Evolutionary conservation across 108 stramenopile species (phyloP).

Genomic region (Phaeodactylum tricornutum): DNA sequence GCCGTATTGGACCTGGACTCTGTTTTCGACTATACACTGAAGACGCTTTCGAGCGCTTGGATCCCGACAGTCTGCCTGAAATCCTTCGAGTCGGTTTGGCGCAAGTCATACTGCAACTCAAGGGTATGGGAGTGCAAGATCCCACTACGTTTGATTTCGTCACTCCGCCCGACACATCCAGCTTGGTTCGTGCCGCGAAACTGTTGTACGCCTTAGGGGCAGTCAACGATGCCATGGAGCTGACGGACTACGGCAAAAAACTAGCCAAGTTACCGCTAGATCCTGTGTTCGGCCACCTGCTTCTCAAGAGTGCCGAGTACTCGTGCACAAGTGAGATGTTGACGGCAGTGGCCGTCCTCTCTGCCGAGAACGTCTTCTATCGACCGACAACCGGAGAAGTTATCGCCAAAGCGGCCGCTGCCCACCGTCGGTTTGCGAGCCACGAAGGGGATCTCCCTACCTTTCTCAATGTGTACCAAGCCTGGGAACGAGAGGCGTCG

Average conservation of each 20-base stretch:
- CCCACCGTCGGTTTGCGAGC: conserved; percentile 64
- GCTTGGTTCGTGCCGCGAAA: conserved; percentile 50
- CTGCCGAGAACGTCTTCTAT: conserved; percentile 91
- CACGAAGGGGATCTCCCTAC: conserved; percentile 95
- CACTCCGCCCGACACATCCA: conserved; percentile 42
- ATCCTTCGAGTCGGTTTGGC: conserved; percentile 80
- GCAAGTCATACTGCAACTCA: conserved; percentile 84
- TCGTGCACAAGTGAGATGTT: conserved; percentile 86
- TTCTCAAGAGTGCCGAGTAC: conserved; percentile 52
- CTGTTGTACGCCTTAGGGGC: conserved; percentile 51
- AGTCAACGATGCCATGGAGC: conserved; percentile 42
- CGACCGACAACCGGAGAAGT: conserved; percentile 73
- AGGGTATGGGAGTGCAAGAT: conserved; percentile 89
- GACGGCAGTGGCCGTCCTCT: conserved; percentile 90
- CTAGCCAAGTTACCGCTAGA: conserved; percentile 76
- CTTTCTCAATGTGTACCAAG: conserved; percentile 82
- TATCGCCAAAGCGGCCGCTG: conserved; percentile 60
- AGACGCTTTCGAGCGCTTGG: conserved; percentile 47
- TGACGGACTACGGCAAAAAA: conserved; percentile 62
- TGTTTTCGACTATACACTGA: conserved; percentile 79
- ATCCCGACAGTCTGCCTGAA: conserved; percentile 70
- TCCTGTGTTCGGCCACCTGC: conserved; percentile 63
- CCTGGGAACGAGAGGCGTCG: conserved; percentile 76
- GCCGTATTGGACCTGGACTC: conserved; percentile 59
- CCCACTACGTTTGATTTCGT: conserved; percentile 83